A percentile compares a stretch with the other conserved stretches of the same genome.
phyloP scores from a whole-genome alignment of 2,329 filamentous ascomycete species.

The Torrubiellomyces zombiae region DNA sequence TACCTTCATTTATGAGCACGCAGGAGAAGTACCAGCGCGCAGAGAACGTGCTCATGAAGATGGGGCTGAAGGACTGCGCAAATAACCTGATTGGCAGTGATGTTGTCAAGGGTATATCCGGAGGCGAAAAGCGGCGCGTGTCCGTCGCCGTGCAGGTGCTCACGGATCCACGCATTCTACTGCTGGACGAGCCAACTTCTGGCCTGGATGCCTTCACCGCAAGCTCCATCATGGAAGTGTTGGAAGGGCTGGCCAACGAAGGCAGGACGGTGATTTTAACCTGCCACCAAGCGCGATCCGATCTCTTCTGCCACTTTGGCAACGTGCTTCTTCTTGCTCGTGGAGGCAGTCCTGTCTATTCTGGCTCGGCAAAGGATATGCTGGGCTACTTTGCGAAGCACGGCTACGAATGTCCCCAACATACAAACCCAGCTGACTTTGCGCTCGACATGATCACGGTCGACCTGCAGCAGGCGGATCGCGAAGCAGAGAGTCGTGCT shows the following conservation, averaged over 20 bases:
- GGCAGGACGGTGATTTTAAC: slow-evolving; percentile 61
- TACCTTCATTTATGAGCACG: slow-evolving; percentile 54
- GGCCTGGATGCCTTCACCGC: slow-evolving; percentile 67
- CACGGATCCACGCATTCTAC: slow-evolving; percentile 54
- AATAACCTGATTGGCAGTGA: slow-evolving; percentile 59
- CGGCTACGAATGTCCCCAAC: slow-evolving; percentile 47
- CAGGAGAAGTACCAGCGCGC: slow-evolving; percentile 50
- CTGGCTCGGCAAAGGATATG: slow-evolving; percentile 47
- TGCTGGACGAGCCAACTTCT: slow-evolving; percentile 63
- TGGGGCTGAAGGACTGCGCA: slow-evolving; percentile 65
- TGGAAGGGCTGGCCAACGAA: slow-evolving; percentile 53
- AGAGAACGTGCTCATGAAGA: slow-evolving; percentile 55
- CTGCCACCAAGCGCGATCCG: slow-evolving; percentile 61
- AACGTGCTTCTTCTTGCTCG: slow-evolving; percentile 54
- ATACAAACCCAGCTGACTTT: slow-evolving; percentile 65
- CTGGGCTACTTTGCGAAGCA: slow-evolving; percentile 43
- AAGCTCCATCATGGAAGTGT: slow-evolving; percentile 58
- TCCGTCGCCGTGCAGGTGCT: slow-evolving; percentile 65
- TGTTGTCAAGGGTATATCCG: slow-evolving; percentile 60
- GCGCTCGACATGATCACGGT: slow-evolving; percentile 62
- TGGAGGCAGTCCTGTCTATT: slow-evolving; percentile 52
- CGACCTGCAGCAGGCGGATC: slow-evolving; percentile 48
- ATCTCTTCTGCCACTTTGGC: slow-evolving; percentile 55
- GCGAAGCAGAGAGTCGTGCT: slow-evolving; percentile 44
- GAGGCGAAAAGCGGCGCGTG: slow-evolving; percentile 62